Evolutionary conservation across 768 basidiomycete genomes (phyloP).

Genomic region (Suillus bovinus): DNA sequence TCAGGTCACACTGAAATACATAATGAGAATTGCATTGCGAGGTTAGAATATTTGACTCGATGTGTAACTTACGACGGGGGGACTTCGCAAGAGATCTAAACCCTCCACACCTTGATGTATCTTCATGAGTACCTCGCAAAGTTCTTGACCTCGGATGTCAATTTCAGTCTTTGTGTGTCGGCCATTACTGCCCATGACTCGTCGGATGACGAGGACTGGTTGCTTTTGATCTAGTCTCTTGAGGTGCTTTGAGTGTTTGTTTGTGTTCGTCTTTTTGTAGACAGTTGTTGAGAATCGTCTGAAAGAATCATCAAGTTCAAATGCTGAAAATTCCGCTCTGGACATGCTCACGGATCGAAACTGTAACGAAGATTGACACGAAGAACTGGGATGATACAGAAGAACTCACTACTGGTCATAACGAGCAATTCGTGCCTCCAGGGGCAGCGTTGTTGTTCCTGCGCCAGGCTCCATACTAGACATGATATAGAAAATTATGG

Average conservation of each 20-base stretch:
- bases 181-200: background rate
- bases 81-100: background rate
- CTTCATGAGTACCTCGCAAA: background rate
- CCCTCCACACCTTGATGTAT: background rate
- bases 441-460: background rate
- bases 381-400: background rate
- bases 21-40: background rate
- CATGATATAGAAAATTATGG: background rate
- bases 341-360: background rate
- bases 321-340: background rate
- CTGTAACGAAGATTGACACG: background rate
- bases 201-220: background rate
- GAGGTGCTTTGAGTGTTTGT: background rate
- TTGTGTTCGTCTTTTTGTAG: background rate
- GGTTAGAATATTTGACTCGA: background rate
- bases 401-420: conserved; percentile 1
- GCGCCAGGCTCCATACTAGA: background rate
- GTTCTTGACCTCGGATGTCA: background rate
- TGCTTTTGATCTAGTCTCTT: background rate
- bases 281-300: background rate
- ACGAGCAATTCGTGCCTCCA: background rate
- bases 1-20: background rate
- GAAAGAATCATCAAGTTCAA: background rate
- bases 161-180: background rate
- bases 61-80: background rate